These are phyloP conservation scores for Lumnitzera littorea DNA, from an alignment of 345 rosid genomes.

Conservation along the genomic window DNA sequence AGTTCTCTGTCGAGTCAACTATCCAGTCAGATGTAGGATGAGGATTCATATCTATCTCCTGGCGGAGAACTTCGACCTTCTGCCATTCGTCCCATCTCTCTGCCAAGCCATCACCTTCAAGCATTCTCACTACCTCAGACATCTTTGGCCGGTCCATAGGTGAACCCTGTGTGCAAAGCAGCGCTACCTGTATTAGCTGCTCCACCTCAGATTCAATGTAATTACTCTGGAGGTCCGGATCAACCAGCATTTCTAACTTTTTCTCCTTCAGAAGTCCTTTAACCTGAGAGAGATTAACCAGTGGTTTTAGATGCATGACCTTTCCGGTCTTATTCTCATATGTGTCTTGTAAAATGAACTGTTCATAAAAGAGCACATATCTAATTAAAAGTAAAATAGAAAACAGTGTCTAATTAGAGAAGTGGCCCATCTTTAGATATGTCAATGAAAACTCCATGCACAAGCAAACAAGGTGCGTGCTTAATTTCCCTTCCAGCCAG, in stretches of 20 bases:
- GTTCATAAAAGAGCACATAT: too few species aligned
- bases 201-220: conserved; percentile 75
- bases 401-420: too few species aligned
- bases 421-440: too few species aligned
- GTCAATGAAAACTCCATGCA: too few species aligned
- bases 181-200: conserved; percentile 88
- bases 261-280: conserved; percentile 94
- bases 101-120: conserved; percentile 86
- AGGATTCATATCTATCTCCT: conserved; percentile 68
- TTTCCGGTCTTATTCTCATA: too few species aligned
- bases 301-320: background rate
- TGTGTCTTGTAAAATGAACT: too few species aligned
- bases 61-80: conserved; percentile 80
- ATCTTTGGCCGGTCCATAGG: conserved; percentile 93
- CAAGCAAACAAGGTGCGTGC: too few species aligned
- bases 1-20: conserved; percentile 80
- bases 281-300: conserved; percentile 39
- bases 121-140: conserved; percentile 96
- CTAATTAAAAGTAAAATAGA: too few species aligned
- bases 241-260: conserved; percentile 87
- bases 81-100: conserved; percentile 99
- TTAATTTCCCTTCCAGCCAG: too few species aligned
- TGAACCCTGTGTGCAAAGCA: conserved; percentile 90
- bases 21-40: conserved; percentile 84
- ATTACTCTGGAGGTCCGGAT: conserved; percentile 78